Base-by-base conservation (phyloP, 108 stramenopile species). In the Pseudonitzschia multistriata region DNA sequence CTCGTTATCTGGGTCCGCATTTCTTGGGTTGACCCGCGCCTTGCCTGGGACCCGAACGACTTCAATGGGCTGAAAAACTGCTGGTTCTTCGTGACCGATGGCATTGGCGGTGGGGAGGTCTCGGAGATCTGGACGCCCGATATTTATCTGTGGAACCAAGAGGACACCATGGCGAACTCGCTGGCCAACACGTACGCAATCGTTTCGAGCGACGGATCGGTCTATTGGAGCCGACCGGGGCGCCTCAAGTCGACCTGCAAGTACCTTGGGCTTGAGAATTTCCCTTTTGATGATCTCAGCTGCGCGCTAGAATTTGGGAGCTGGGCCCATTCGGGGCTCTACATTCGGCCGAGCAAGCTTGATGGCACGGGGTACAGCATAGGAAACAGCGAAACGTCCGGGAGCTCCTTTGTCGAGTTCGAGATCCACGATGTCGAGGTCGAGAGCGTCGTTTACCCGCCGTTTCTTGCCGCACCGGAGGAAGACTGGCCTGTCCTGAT, bases 111-210 rank as follows among this genome's bases (percentile, higher is more conserved):
- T 14, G 80, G 80, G 0, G 80, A 81, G 52, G 67, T 45, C 14
- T 77, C 76, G 3, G 80, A 81, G 56, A 78, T 81, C 35, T 81
- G 81, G 81, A 78, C 81, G 19, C 81, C 81, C 13, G 81, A 81
- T 56, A 54, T 81, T 33, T 73, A 81, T 47, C 47, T 81, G 5
- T 78, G 81, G 81, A 81, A 81, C 34, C 34, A 68, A 36, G 77
- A 71, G 22, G 42, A 60, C 28, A 34, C 62, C 25, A 33, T 81
- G 7, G 42, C 45, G 10, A 21, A 35, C 0, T 52, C 73, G 22
- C 56, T 81, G 36, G 67, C 48, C 29, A 73, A 78, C 49, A 52
- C 81, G 25, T 66, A 78, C 34, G 81, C 77, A 1, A 36, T 27
- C 5, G 81, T 81, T 15, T 48, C 4, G 11, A 52, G 52, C 45